A percentile compares a stretch with the other conserved stretches of the same genome.
Conservation (phyloP, 495 filamentous ascomycete genomes). For the Neurospora sp. region DNA sequence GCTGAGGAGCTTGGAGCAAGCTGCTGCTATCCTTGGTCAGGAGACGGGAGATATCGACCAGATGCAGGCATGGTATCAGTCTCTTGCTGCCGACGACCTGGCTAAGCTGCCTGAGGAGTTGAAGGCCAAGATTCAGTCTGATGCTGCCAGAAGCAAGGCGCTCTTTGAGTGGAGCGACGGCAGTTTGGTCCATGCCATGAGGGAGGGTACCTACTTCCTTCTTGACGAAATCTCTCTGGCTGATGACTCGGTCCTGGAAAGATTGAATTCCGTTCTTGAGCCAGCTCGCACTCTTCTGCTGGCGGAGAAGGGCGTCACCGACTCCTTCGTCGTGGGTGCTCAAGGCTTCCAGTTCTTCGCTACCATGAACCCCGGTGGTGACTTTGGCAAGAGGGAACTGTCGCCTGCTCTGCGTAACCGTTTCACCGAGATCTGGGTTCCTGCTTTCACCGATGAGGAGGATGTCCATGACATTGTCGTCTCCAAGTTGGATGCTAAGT, state of each 20-base stretch:
- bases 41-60: conserved; percentile 19
- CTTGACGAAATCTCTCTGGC: conserved; percentile 97
- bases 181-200: conserved; percentile 92
- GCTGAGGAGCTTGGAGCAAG: conserved; percentile 45
- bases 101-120: conserved; percentile 38
- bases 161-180: conserved; percentile 97
- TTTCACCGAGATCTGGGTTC: conserved; percentile 98
- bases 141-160: conserved; percentile 56
- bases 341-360: conserved; percentile 90
- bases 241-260: conserved; percentile 93
- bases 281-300: conserved; percentile 74
- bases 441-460: conserved; percentile 64
- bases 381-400: conserved; percentile 95
- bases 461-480: conserved; percentile 82
- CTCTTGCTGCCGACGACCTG: conserved; percentile 15
- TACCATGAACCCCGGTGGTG: conserved; percentile 98
- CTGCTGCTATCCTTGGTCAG: conserved; percentile 27
- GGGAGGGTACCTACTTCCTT: conserved; percentile 76
- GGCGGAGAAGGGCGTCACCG: conserved; percentile 81
- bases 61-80: conserved; percentile 32
- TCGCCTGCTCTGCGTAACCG: conserved; percentile 91
- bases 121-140: conserved; percentile 46
- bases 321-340: conserved; percentile 66
- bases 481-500: conserved; percentile 50
- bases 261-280: conserved; percentile 96